These are phyloP conservation scores for Aspergillus ochraceus DNA, from an alignment of 2,329 filamentous ascomycete species.

Conservation along the genomic window DNA sequence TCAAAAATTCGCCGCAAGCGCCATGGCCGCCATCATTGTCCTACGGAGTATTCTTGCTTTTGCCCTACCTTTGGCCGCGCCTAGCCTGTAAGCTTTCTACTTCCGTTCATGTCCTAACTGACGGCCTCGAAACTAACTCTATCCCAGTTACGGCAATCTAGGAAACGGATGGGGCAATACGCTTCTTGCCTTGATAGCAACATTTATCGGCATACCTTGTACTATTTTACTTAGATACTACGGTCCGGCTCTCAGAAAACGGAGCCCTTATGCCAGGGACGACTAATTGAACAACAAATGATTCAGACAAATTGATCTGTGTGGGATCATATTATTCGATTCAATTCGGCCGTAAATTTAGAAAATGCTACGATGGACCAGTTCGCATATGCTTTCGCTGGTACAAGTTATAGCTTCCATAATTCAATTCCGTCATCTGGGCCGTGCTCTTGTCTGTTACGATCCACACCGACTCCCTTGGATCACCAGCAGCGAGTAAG, in stretches of 20 bases:
- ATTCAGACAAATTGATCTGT: background rate
- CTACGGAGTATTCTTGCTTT: slow-evolving; percentile 20
- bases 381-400: too few species aligned
- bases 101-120: too few species aligned
- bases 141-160: background rate
- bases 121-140: too few species aligned
- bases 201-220: background rate
- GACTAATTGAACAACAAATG: background rate
- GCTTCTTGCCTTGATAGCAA: background rate
- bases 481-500: too few species aligned
- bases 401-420: too few species aligned
- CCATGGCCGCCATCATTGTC: slow-evolving; percentile 31
- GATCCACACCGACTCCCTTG: too few species aligned
- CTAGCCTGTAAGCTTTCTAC: slow-evolving; percentile 2
- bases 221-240: background rate
- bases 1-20: slow-evolving; percentile 37
- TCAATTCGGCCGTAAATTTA: too few species aligned
- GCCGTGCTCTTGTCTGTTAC: too few species aligned
- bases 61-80: slow-evolving; percentile 5
- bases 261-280: background rate
- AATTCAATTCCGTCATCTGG: too few species aligned
- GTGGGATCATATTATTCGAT: background rate
- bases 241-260: background rate
- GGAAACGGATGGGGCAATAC: background rate
- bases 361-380: too few species aligned